phyloP scores from a whole-genome alignment of 495 filamentous ascomycete species.

The Daldinia caldariorum region DNA sequence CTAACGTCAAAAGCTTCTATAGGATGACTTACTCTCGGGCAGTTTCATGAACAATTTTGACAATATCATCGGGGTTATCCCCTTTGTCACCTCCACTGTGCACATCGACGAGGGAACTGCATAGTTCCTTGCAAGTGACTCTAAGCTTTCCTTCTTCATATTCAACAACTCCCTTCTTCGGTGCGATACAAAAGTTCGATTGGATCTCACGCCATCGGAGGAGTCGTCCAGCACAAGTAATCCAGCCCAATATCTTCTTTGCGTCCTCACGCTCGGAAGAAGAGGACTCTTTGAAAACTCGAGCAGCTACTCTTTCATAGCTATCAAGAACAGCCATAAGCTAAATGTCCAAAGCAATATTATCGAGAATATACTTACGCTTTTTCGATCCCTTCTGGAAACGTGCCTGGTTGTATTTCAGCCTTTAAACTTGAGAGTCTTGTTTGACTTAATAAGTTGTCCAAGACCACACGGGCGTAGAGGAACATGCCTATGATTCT shows the following conservation, averaged over 20 bases:
- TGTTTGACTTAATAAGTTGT: neutral
- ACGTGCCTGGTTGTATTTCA: neutral
- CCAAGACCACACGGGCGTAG: slow-evolving; percentile 1
- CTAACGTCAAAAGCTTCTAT: neutral
- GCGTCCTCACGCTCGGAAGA: neutral
- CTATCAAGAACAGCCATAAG: neutral
- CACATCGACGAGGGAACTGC: neutral
- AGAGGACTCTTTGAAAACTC: neutral
- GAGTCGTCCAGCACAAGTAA: neutral
- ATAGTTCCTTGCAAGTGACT: neutral
- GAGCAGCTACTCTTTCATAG: neutral
- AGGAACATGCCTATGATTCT: neutral
- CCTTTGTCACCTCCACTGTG: neutral
- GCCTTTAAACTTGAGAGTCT: neutral
- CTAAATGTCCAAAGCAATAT: neutral
- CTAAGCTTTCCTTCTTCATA: neutral
- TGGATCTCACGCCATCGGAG: neutral
- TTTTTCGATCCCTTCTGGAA: neutral
- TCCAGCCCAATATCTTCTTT: neutral
- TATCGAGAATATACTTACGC: neutral
- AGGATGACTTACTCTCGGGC: neutral
- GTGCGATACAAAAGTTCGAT: neutral
- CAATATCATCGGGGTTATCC: neutral
- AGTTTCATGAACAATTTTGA: neutral
- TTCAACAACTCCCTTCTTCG: neutral